A percentile compares a stretch with the other conserved stretches of the same genome.
These are phyloP conservation scores for Daldinia concentrica DNA, from an alignment of 495 filamentous ascomycete species.

Conservation along the genomic window DNA sequence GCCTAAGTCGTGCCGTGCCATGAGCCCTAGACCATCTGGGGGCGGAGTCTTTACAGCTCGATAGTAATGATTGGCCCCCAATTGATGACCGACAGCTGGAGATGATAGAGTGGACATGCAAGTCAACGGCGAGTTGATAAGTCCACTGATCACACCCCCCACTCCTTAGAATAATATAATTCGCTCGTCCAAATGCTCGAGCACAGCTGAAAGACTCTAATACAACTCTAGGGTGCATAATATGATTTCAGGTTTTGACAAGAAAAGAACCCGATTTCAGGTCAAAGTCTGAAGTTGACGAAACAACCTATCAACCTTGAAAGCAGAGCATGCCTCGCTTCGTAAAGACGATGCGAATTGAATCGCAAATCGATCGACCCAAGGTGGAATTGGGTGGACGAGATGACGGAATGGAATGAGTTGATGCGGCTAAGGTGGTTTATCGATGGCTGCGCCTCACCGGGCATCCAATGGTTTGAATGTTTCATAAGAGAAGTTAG, in stretches of 20 bases:
- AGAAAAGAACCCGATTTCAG: background rate
- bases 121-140: slow-evolving; percentile 13
- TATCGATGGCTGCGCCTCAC: slow-evolving; percentile 29
- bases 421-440: slow-evolving; percentile 11
- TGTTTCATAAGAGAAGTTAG: slow-evolving; percentile 4
- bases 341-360: slow-evolving; percentile 11
- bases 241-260: slow-evolving; percentile 2
- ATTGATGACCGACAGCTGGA: slow-evolving; percentile 41
- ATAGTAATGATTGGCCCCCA: slow-evolving; percentile 35
- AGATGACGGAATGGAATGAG: slow-evolving; percentile 23
- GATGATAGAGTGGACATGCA: slow-evolving; percentile 32
- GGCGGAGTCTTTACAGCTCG: slow-evolving; percentile 17
- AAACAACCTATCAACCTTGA: background rate
- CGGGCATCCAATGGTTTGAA: slow-evolving; percentile 11
- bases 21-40: slow-evolving; percentile 10
- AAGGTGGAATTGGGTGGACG: slow-evolving; percentile 23
- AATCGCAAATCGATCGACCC: slow-evolving; percentile 13
- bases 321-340: background rate
- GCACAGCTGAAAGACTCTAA: slow-evolving; percentile 30
- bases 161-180: slow-evolving; percentile 21
- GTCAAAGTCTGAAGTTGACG: background rate
- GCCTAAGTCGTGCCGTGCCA: slow-evolving; percentile 25
- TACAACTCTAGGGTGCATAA: slow-evolving; percentile 26
- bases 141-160: slow-evolving; percentile 13
- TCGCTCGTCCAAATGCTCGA: slow-evolving; percentile 10